Evolutionary conservation across 139 green algal genomes (phyloP).

Genomic region (Zygnema circumcarinatum): DNA sequence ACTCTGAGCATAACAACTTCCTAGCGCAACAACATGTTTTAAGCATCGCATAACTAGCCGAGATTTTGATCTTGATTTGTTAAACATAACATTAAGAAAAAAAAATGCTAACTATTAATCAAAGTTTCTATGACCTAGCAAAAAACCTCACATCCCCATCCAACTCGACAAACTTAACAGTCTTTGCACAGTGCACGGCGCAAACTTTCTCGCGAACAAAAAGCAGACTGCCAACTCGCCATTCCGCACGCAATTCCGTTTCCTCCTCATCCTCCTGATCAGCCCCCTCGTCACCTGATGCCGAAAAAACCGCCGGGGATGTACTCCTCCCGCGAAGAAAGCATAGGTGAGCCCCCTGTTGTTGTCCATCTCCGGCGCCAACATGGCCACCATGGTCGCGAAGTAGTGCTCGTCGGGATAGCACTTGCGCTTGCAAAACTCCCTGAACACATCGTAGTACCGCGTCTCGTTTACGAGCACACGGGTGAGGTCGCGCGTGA

Average conservation of each 20-base stretch:
- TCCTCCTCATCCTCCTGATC: background rate
- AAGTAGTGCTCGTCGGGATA: constrained; percentile 55
- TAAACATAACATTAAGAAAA: too few species aligned
- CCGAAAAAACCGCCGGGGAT: constrained; percentile 44
- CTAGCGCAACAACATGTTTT: too few species aligned
- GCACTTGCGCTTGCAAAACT: constrained; percentile 36
- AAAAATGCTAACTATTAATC: too few species aligned
- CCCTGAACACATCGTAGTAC: constrained; percentile 35
- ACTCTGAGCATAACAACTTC: too few species aligned
- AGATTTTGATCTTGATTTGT: too few species aligned
- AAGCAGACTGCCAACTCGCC: constrained; percentile 30
- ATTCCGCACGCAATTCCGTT: too few species aligned
- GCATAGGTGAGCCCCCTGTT: constrained; percentile 38
- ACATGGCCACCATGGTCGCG: constrained; percentile 26
- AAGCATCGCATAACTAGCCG: too few species aligned
- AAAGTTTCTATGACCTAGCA: too few species aligned
- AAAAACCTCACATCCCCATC: too few species aligned
- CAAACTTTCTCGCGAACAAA: constrained; percentile 37
- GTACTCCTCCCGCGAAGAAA: constrained; percentile 16
- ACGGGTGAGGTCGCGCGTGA: constrained; percentile 26
- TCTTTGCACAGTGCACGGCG: too few species aligned
- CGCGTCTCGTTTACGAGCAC: constrained; percentile 5
- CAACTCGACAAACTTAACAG: background rate
- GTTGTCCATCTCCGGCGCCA: background rate
- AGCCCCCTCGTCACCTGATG: too few species aligned